Conservation (phyloP, 2,329 filamentous ascomycete genomes). For the Pseudopyrenochaeta lycopersici region DNA sequence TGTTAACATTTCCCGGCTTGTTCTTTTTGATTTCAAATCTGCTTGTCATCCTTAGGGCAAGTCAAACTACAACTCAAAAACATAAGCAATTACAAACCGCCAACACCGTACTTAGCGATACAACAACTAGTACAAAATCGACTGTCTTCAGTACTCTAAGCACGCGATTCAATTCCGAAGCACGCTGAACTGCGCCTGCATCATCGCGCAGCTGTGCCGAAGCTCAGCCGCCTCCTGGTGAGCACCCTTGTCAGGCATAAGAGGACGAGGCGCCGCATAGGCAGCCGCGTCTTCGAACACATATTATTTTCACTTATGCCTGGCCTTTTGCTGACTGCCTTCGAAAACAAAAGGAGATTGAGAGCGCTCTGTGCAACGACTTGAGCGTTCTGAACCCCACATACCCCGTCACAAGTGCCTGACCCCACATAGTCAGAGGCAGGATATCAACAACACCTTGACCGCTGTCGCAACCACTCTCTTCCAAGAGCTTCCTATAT, state of each 20-base stretch:
- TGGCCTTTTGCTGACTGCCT: background rate
- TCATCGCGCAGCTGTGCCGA: constrained; percentile 8
- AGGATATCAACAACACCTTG: background rate
- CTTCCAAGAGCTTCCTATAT: background rate
- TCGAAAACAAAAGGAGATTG: background rate
- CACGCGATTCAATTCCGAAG: background rate
- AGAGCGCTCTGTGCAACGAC: background rate
- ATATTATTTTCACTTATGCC: background rate
- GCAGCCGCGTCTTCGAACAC: background rate
- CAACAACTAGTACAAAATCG: too few species aligned
- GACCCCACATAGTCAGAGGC: constrained; percentile 9
- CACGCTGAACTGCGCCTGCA: constrained; percentile 7
- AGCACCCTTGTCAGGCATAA: background rate
- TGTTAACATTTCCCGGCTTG: background rate
- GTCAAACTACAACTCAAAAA: background rate
- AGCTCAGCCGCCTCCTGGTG: constrained; percentile 3
- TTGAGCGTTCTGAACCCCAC: background rate
- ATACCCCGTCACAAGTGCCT: background rate
- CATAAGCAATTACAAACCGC: background rate
- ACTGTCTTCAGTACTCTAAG: background rate
- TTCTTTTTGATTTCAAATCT: background rate
- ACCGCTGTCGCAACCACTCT: background rate
- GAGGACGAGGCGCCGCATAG: background rate
- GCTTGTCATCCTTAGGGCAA: background rate
- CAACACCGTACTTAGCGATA: too few species aligned